Percentiles rank a stretch among this genome's conserved stretches.
Conservation (phyloP, 2,329 filamentous ascomycete species). For the Talaromyces sp. region DNA sequence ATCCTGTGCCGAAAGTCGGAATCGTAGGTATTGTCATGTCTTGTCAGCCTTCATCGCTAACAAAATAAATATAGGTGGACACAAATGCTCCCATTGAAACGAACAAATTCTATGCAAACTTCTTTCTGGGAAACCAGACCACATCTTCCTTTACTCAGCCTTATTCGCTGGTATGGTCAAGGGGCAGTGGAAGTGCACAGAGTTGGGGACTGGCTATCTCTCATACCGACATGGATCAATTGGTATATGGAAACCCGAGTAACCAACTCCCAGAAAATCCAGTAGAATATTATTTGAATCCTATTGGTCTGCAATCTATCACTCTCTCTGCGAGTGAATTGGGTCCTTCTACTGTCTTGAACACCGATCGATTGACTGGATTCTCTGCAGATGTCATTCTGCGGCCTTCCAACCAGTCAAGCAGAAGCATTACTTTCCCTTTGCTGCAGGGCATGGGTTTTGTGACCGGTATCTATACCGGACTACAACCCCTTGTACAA, state of each 20-base stretch:
- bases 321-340: conserved; percentile 78
- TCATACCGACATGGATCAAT: conserved; percentile 67
- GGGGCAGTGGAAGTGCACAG: conserved; percentile 59
- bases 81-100: conserved; percentile 42
- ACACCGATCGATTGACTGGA: conserved; percentile 52
- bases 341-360: conserved; percentile 56
- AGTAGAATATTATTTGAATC: conserved; percentile 73
- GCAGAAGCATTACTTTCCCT: conserved; percentile 70
- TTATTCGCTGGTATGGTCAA: conserved; percentile 68
- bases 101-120: conserved; percentile 70
- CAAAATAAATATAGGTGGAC: conserved; percentile 30
- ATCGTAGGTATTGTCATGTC: conserved; percentile 34
- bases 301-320: conserved; percentile 76
- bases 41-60: neutral
- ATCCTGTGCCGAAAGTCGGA: conserved; percentile 42
- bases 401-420: conserved; percentile 51
- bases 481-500: conserved; percentile 69
- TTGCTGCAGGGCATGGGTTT: conserved; percentile 88
- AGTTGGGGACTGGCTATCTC: conserved; percentile 78
- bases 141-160: conserved; percentile 72
- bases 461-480: conserved; percentile 73
- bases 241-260: conserved; percentile 62
- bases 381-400: conserved; percentile 70
- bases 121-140: conserved; percentile 72
- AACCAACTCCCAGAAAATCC: conserved; percentile 56